Evolutionary conservation across 257 asterid species (phyloP).

Genomic region (Fraxinus excelsior): DNA sequence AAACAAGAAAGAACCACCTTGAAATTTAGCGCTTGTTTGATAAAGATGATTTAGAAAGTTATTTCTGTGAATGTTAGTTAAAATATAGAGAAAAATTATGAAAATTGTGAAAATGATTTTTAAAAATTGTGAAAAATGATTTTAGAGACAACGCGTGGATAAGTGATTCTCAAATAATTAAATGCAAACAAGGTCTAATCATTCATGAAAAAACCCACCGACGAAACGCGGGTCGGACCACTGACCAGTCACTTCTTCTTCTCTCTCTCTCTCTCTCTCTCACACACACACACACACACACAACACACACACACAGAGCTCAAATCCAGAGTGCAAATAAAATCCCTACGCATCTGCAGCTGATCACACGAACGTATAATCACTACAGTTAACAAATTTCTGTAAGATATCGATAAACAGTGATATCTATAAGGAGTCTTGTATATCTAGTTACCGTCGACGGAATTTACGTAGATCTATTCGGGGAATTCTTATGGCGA

Average conservation of each 20-base stretch:
- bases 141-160: too few species aligned
- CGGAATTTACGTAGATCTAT: slow-evolving; percentile 23
- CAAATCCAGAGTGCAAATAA: slow-evolving; percentile 5
- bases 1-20: too few species aligned
- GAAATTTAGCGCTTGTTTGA: too few species aligned
- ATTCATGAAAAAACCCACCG: slow-evolving; percentile 11
- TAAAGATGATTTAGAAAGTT: too few species aligned
- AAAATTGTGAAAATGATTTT: too few species aligned
- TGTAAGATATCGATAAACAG: neutral
- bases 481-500: slow-evolving; percentile 61
- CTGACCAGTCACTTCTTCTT: neutral
- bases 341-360: slow-evolving; percentile 12
- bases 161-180: too few species aligned
- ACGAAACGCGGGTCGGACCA: slow-evolving; percentile 36
- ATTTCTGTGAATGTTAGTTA: too few species aligned
- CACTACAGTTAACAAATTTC: neutral
- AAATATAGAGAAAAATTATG: too few species aligned
- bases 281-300: slow-evolving; percentile 18
- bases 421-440: neutral
- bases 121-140: too few species aligned
- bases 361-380: neutral
- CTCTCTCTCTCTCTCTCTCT: slow-evolving; percentile 19
- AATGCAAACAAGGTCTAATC: neutral
- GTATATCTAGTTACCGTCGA: neutral
- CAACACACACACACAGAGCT: slow-evolving; percentile 16